Percentiles rank a stretch among this genome's conserved stretches.
phyloP scores from a whole-genome alignment of 192 early-diverging fungal species.

The Entomortierella chlamydospora region DNA sequence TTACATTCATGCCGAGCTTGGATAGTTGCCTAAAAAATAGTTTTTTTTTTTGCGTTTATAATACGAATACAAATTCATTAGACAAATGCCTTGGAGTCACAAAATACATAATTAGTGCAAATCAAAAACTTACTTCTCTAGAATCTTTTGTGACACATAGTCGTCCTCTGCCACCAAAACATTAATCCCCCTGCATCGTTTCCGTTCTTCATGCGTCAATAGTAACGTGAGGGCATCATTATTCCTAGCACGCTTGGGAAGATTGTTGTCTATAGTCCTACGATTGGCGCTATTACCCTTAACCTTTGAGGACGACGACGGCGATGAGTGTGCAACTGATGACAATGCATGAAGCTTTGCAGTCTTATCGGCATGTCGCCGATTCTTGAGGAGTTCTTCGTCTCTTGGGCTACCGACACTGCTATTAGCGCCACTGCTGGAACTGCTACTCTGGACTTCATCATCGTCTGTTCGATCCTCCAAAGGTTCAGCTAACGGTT shows the following conservation, averaged over 20 bases:
- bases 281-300: background rate
- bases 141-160: conserved; percentile 52
- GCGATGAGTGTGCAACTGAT: background rate
- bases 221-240: conserved; percentile 43
- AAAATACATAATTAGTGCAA: too few relatives aligned
- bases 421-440: background rate
- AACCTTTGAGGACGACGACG: background rate
- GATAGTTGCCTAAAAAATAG: conserved; percentile 34
- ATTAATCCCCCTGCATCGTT: conserved; percentile 30
- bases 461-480: background rate
- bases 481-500: background rate
- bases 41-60: background rate
- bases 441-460: background rate
- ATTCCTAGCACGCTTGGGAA: conserved; percentile 34
- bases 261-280: background rate
- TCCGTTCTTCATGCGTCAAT: conserved; percentile 28
- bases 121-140: conserved; percentile 52
- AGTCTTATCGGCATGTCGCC: background rate
- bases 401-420: background rate
- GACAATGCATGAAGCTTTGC: background rate
- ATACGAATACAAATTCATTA: too few relatives aligned
- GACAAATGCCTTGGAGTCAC: too few relatives aligned
- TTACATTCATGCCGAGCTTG: conserved; percentile 48
- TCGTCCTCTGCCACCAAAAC: conserved; percentile 50
- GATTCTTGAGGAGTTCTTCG: background rate